A percentile compares a stretch with the other conserved stretches of the same genome.
Evolutionary conservation across 202 grass and related monocot genomes (phyloP).

Genomic region (Setaria viridis): DNA sequence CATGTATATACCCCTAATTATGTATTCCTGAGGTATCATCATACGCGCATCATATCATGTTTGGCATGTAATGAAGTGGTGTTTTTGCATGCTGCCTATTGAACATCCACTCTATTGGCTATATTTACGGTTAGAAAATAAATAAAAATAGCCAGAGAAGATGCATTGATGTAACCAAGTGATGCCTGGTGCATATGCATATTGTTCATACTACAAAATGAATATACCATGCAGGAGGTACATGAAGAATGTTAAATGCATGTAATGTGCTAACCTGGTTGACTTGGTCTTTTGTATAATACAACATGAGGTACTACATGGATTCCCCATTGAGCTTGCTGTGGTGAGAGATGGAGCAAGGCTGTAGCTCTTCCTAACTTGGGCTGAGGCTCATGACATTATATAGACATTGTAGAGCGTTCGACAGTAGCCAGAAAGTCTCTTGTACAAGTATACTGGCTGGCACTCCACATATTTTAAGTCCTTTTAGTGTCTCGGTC

Average conservation of each 20-base stretch:
- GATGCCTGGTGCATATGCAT: background rate
- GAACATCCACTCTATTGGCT: background rate
- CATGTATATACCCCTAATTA: conserved; percentile 6
- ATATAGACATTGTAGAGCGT: conserved; percentile 29
- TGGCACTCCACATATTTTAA: conserved; percentile 36
- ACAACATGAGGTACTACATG: background rate
- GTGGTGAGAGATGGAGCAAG: conserved; percentile 13
- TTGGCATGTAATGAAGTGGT: background rate
- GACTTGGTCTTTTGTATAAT: background rate
- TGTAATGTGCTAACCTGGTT: conserved; percentile 31
- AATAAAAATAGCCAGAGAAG: background rate
- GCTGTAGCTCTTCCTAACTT: conserved; percentile 15
- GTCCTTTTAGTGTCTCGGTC: conserved; percentile 21
- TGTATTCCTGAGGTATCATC: background rate
- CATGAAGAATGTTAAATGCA: background rate
- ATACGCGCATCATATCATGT: background rate
- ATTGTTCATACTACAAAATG: background rate
- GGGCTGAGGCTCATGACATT: conserved; percentile 22
- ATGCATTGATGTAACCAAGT: background rate
- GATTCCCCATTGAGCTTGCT: conserved; percentile 1
- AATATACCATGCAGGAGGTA: background rate
- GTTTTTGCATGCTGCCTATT: conserved; percentile 4
- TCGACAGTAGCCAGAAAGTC: conserved; percentile 7
- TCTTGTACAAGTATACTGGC: conserved; percentile 12
- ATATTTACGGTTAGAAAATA: conserved; percentile 6